Base-by-base conservation (phyloP, 1,284 basidiomycete species). In the Exobasidium rhododendri region DNA sequence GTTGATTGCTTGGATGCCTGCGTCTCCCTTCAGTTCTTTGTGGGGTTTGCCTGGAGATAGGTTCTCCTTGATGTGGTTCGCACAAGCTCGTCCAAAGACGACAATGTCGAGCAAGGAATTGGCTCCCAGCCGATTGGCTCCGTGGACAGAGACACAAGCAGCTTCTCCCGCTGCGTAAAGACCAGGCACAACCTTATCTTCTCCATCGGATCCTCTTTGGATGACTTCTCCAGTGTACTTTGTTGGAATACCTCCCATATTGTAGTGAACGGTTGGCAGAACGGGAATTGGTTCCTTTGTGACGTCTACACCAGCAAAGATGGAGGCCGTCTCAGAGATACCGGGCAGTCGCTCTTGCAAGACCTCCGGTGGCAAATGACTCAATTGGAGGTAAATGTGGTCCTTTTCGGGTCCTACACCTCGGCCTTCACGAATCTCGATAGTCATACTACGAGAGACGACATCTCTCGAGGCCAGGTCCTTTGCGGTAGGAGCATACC, bases 391-490 rank as follows among this genome's bases (percentile, higher is more conserved):
- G 84, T 89, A 96, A 80, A 97, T 84, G 84, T 99, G 96, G 81
- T 98, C 96, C 84, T 94, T 97, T 72, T 98, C 94, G 56, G 94
- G 92, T 64, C 96, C 96, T 72, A 98, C 94, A 85, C 96, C 96
- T 79, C 96, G 93, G 69, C 96, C 96, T 81, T 98, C 96, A 68
- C 96, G 91, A 79, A 99, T 93, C 82, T 99, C 96, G 73, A 98
- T 86, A 57, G 96, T 99, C 94, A 98, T 98, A 63, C 91, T 94
- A 75, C 96, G 92, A 62, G 96, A 98, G 55, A 98, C 96, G 80
- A 99, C 96, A 81, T 99, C 96, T 82, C 96, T 93, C 59, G 96
- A 98, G 47, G 96, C 96, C 70, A 99, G 87, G 85, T 99, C 96
- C 85, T 98, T 98, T 69, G 96, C 96, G 56, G 94, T 97, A 20